Evolutionary conservation across 1,284 basidiomycete species (phyloP), one percentile per base, ranked within the genome.

Genomic region (Leucoagaricus sp.): DNA sequence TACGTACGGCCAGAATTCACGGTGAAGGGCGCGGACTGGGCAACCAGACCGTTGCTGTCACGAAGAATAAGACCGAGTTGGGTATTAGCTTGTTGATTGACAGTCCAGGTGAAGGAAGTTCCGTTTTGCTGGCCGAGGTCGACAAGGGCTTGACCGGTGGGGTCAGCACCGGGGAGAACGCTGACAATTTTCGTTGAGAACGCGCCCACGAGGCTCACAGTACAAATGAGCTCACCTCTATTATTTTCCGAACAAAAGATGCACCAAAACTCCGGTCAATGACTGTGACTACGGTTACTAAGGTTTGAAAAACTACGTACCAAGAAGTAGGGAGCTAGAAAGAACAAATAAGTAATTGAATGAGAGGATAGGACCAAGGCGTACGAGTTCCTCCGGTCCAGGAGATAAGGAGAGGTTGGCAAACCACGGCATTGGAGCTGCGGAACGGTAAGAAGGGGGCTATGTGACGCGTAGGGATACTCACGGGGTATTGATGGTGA

Each of bases 401-500:
- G 19, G 61, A 49, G 28, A 88, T 38, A 4, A 74, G 65, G 23
- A 75, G 63, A 13, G 85, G 83, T 64, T 83, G 67, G 68, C 86
- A 88, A 54, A 77, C 70, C 36, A 77, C 75, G 46, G 72, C 72
- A 55, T 69, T 76, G 44, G 67, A 8, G 17, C 81, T 83, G 61
- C 31, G 63, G 40, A 28, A 15, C 7, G 21, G 51, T 60, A 49
- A 63, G 49, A 48, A 36, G 21, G 25, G 29, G 36, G 25, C 29
- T 23, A 53, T 29, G 9, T 6, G 19, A 28, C n/a, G 28, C 45
- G 44, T 8, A 13, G 38, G 23, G 6, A 56, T 41, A 77, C 84
- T 63, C 61, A 87, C 85, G 85, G 85, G 17, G 84, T 89, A 63
- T 85, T 82, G 65, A 88, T 75, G 0, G 67, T 74, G 58, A 81